Base-by-base conservation (phyloP, 148 eudicot species). In the Pharnaceum exiguum region DNA sequence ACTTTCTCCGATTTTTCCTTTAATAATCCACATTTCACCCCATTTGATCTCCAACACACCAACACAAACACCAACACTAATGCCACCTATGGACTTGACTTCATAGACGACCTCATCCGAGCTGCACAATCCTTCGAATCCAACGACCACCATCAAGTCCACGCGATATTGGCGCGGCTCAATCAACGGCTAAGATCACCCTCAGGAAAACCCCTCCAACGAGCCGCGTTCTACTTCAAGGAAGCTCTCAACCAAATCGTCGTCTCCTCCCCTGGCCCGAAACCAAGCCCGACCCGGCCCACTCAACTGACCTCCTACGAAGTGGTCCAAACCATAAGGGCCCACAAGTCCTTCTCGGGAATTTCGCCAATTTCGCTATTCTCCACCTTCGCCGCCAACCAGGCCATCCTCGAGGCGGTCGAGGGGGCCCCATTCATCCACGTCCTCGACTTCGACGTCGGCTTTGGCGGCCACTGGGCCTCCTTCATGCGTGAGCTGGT, bases 391-490 rank as follows among this genome's bases (percentile, higher is more conserved):
- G 79, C 97, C 21, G 95, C 95, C 4, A 91, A 87, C 46, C 96
- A 91, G 16, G 85, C 94, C 3, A 79, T 91, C 47, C 82, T 91
- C 4, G 97, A 91, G 32, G 87, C 94, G 2, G 56, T 90, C n/a
- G 89, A 82, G 13, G 87, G 85, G 8, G 62, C 95, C 3, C 53
- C 47, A 45, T 64, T 79, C 50, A 66, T 87, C 61, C 98, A 91
- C 60, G 66, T 87, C 64, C 52, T 91, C 66, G 98, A 91, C 18
- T 91, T 91, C 39, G 98, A 91, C 11, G 82, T 91, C 71, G 96
- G 96, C 0, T 70, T 91, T 4, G 98, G 96, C 13, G 87, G 85
- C 12, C 96, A 87, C 57, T 91, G 97, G 97, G 96, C 97, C 7
- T 87, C 97, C 1, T 82, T 91, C 55, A 68, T 91, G 79, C 73